These are phyloP conservation scores for Fusarium scirpi DNA, from an alignment of 2,329 filamentous ascomycete genomes.

Conservation along the genomic window DNA sequence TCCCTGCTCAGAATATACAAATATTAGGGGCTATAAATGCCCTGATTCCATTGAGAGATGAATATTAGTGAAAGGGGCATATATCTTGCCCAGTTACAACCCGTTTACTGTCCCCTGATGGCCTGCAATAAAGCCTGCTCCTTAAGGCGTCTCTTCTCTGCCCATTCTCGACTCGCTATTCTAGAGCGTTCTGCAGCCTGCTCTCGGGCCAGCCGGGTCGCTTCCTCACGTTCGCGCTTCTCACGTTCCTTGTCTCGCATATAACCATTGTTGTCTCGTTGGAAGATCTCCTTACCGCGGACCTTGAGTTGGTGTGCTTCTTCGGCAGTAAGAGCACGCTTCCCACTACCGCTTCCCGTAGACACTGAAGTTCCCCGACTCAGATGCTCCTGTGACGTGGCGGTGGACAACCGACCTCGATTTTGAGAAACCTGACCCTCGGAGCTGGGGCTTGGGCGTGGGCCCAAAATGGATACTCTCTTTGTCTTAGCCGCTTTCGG, in stretches of 20 bases:
- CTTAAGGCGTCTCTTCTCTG: constrained; percentile 66
- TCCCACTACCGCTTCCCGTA: constrained; percentile 57
- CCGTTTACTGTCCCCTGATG: constrained; percentile 10
- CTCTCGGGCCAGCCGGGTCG: constrained; percentile 67
- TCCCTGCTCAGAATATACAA: constrained; percentile 31
- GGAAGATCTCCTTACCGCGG: constrained; percentile 66
- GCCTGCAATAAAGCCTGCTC: constrained; percentile 44
- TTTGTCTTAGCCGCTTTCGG: constrained; percentile 38
- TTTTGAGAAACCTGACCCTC: constrained; percentile 30
- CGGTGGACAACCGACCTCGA: constrained; percentile 47
- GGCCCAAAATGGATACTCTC: constrained; percentile 41
- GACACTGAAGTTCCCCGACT: constrained; percentile 61
- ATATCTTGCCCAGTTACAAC: background rate
- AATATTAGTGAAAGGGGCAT: background rate
- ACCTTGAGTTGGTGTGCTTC: constrained; percentile 64
- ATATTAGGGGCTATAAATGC: background rate
- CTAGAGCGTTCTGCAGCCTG: constrained; percentile 72
- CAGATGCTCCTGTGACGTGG: constrained; percentile 39
- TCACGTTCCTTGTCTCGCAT: constrained; percentile 64
- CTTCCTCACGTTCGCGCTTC: constrained; percentile 65
- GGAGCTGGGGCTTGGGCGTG: constrained; percentile 13
- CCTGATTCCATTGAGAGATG: background rate
- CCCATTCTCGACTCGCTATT: constrained; percentile 70
- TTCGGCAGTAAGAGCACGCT: constrained; percentile 63
- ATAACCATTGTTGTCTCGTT: constrained; percentile 61